Base-by-base conservation (phyloP, 2,329 filamentous ascomycete genomes). In the Colletotrichum chrysophilum region DNA sequence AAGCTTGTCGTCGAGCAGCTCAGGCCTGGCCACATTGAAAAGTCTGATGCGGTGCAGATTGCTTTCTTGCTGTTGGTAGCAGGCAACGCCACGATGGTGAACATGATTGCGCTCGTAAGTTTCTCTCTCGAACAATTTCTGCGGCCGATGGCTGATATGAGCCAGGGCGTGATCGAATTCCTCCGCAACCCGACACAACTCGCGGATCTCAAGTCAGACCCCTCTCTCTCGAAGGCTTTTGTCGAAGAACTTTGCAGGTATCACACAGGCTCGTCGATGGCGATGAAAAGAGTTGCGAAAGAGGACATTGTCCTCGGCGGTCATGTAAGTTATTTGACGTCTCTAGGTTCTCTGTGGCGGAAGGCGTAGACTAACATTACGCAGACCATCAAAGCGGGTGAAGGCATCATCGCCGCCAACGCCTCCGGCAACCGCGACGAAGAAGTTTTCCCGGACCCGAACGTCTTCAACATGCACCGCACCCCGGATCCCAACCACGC, bases 1-100 rank as follows among this genome's bases (percentile, higher is more conserved):
- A 85, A 85, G 30, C 82, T 88, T 34, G 84, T 84, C 26, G 82
- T 81, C 2, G 84, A 88, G 52, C 86, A 88, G 58, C 80, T 87
- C n/a, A n/a, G n/a, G n/a, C n/a, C 82, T 1, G 86, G 86, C 0
- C 81, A 84, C 36, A 83, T 87, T 16, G 80, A 82, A 3, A 86
- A 84, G 76, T 80, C 83, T 1, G 86, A 88, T 52, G 84, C 84
- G 2, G 82, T 89, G 1, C 86, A 88, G 71, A 87, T 89, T 62
- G 86, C 88, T 0, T 89, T 89, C 43, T 80, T 90, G 9, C 81
- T 89, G 7, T 84, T 90, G 2, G 87, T 89, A 2, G 88, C 88
- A 0, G 88, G 88, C 3, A 90, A 89, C 48, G 88, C 88, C 0
- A 89, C 88, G 1, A 87, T 89, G 85, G 85, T 89, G 6, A 89